These are phyloP conservation scores for Ganoderma leucocontextum DNA, from an alignment of 1,284 basidiomycete genomes.

Conservation along the genomic window DNA sequence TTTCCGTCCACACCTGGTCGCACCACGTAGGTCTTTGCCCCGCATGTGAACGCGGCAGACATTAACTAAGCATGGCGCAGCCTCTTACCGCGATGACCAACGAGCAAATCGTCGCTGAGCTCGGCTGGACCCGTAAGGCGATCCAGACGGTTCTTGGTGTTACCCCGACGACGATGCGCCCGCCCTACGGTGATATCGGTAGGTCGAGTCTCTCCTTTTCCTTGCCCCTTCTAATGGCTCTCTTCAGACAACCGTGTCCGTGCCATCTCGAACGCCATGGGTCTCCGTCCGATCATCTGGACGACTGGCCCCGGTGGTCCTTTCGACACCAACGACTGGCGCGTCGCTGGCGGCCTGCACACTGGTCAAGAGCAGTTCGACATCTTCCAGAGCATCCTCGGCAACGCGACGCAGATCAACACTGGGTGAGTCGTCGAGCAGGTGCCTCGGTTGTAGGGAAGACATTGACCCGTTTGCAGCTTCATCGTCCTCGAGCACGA, in stretches of 20 bases:
- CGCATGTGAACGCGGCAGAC: background rate
- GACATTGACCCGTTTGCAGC: conserved; percentile 49
- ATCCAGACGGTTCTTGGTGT: conserved; percentile 83
- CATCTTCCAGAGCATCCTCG: conserved; percentile 69
- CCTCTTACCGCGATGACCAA: conserved; percentile 86
- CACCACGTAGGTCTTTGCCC: conserved; percentile 56
- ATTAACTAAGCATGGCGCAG: conserved; percentile 44
- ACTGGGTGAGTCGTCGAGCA: conserved; percentile 54
- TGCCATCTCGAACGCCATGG: conserved; percentile 85
- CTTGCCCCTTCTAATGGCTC: background rate
- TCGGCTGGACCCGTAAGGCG: conserved; percentile 91
- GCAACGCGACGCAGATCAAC: conserved; percentile 62
- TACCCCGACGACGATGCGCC: conserved; percentile 74
- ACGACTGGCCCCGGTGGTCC: conserved; percentile 65
- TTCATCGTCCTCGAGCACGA: conserved; percentile 94
- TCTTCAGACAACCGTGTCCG: conserved; percentile 86
- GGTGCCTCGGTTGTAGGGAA: background rate
- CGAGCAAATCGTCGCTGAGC: conserved; percentile 90
- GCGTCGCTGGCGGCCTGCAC: conserved; percentile 76
- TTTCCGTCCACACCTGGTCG: conserved; percentile 83
- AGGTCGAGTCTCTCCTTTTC: conserved; percentile 8
- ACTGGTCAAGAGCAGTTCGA: conserved; percentile 62
- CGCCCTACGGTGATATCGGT: conserved; percentile 57
- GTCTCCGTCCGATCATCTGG: conserved; percentile 85
- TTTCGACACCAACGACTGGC: conserved; percentile 92